Evolutionary conservation across 768 basidiomycete genomes (phyloP), one percentile per base, ranked within the genome.

Genomic region (Suillus subluteus): DNA sequence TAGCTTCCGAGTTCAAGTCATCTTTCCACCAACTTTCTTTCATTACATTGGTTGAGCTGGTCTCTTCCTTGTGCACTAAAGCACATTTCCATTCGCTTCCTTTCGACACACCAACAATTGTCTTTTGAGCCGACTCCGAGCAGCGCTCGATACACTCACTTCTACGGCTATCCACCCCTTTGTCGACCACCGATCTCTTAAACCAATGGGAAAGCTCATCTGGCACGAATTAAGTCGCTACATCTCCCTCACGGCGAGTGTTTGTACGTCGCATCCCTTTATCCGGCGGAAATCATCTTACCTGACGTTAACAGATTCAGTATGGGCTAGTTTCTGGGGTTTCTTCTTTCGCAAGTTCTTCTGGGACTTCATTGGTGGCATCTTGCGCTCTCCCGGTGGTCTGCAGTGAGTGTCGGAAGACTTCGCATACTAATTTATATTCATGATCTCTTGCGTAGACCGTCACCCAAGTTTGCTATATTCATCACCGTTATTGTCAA

Each of bases 301-400:
- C 66, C 70, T 69, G 66, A 69, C 65, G 9, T 41, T 32, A 43
- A 62, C 68, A 94, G 93, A 93, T 75, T 86, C 88, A 65, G 80
- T 94, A 13, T 94, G 92, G 94, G 89, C 91, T 16, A 82, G 86
- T 40, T 89, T 92, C 79, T 96, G 87, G 80, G 95, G 88, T 21
- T 76, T 96, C 16, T 81, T 91, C 71, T 95, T 88, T 80, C 92
- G 94, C 78, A 97, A 97, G 81, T 97, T 94, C 86, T 96, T 97
- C 81, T 97, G 93, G 92, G 96, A 97, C 81, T 94, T 97, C 75
- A 80, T 95, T n/a, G 89, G 88, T 66, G 95, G 92, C 58, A 89
- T 84, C 65, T 75, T 94, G 65, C 90, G 91, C 68, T 84, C 87
- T 75, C 92, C 92, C 37, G 92, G 92, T 80, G 92, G 92, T 63